Conservation (phyloP, 2,329 filamentous ascomycete genomes). For the Fusarium robinianum region DNA sequence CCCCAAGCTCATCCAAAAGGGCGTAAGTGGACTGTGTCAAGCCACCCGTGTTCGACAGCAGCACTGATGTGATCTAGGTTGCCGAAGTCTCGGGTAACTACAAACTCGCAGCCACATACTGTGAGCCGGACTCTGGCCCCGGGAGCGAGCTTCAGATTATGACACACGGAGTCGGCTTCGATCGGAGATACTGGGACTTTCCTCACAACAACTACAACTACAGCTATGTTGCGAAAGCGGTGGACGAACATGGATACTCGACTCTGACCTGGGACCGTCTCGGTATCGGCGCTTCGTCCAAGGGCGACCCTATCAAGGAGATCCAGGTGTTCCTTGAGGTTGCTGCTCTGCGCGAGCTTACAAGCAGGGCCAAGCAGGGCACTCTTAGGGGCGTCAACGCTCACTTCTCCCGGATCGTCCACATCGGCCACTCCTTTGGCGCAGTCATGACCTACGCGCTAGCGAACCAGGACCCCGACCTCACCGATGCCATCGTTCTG, state of each 20-base stretch:
- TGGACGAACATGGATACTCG: constrained; percentile 59
- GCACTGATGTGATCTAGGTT: constrained; percentile 44
- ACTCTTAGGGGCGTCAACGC: constrained; percentile 47
- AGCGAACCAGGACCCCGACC: constrained; percentile 53
- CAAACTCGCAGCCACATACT: constrained; percentile 64
- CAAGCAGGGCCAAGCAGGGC: constrained; percentile 52
- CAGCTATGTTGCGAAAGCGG: constrained; percentile 62
- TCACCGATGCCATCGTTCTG: constrained; percentile 62
- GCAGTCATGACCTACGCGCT: constrained; percentile 62
- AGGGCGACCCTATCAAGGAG: constrained; percentile 62
- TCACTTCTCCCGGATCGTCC: constrained; percentile 52
- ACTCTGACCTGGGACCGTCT: constrained; percentile 66
- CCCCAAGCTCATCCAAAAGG: constrained; percentile 49
- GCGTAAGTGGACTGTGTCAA: constrained; percentile 39
- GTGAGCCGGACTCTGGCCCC: constrained; percentile 55
- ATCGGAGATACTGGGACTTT: constrained; percentile 64
- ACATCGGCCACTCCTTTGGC: constrained; percentile 69
- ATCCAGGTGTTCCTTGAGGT: constrained; percentile 63
- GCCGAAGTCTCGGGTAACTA: constrained; percentile 57
- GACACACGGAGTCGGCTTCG: constrained; percentile 49
- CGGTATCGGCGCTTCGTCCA: constrained; percentile 62
- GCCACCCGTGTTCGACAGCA: neutral
- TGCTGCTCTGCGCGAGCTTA: constrained; percentile 60
- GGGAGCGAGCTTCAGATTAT: constrained; percentile 45
- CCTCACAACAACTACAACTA: constrained; percentile 63